Evolutionary conservation across 78 protist genomes (phyloP).

Genomic region (Tieghemostelium lacteum): DNA sequence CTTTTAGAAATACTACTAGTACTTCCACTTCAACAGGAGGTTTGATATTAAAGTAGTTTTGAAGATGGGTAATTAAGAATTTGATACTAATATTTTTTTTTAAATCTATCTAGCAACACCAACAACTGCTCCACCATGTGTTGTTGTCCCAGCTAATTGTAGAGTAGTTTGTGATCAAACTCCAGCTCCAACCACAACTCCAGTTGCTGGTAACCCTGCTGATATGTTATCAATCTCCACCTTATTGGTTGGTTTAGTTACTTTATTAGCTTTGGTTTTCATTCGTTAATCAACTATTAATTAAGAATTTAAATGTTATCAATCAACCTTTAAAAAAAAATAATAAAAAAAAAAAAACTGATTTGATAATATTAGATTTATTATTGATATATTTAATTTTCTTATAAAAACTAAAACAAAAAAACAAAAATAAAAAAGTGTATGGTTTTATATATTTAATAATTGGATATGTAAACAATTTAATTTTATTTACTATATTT

Average conservation of each 20-base stretch:
- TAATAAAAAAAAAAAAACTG: not conserved
- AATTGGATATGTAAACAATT: too few relatives aligned
- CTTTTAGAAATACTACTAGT: not conserved
- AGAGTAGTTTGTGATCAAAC: not conserved
- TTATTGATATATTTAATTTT: too few relatives aligned
- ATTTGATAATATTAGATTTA: not conserved
- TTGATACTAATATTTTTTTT: too few relatives aligned
- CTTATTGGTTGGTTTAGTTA: slow-evolving; percentile 35
- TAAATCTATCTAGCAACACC: not conserved
- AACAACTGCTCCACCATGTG: not conserved
- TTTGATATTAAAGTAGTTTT: too few relatives aligned
- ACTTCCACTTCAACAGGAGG: too few relatives aligned
- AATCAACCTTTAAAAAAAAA: too few relatives aligned
- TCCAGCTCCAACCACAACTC: slow-evolving; percentile 23
- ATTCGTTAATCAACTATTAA: slow-evolving; percentile 32
- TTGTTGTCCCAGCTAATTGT: slow-evolving; percentile 27
- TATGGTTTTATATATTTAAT: too few relatives aligned
- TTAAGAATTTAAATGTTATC: not conserved
- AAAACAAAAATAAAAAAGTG: too few relatives aligned
- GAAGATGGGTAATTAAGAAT: too few relatives aligned
- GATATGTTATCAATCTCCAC: slow-evolving; percentile 8
- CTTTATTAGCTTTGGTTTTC: slow-evolving; percentile 39
- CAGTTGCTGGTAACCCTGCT: slow-evolving; percentile 54
- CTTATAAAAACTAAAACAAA: too few relatives aligned
- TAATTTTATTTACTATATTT: too few relatives aligned